These are phyloP conservation scores for Cryphonectria radicalis DNA, from an alignment of 2,329 filamentous ascomycete genomes.

Conservation along the genomic window DNA sequence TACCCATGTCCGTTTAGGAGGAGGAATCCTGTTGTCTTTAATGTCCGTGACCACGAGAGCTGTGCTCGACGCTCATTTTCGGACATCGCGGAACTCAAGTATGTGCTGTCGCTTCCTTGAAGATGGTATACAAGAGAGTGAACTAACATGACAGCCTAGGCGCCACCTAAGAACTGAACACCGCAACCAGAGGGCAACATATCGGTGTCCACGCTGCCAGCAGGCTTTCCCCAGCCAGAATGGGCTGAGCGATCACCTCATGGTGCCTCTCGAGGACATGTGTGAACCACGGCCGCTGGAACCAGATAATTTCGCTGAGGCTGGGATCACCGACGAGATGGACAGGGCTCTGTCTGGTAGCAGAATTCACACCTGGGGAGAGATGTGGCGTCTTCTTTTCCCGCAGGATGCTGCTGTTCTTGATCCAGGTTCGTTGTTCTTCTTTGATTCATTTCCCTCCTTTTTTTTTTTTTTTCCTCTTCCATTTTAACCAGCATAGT, in stretches of 20 bases:
- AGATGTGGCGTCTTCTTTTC: constrained; percentile 25
- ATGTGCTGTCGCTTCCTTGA: not conserved
- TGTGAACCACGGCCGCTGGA: constrained; percentile 13
- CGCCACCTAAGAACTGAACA: constrained; percentile 23
- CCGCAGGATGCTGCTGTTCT: constrained; percentile 21
- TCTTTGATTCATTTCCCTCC: too few species aligned
- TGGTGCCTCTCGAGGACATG: constrained; percentile 26
- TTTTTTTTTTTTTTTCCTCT: not conserved
- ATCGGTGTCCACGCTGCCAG: constrained; percentile 27
- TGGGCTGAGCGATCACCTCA: constrained; percentile 23
- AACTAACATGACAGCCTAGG: constrained; percentile 5
- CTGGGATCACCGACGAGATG: constrained; percentile 24
- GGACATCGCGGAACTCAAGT: constrained; percentile 26
- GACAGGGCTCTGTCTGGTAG: constrained; percentile 19
- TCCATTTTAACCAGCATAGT: not conserved
- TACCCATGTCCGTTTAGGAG: constrained; percentile 27
- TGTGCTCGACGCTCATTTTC: constrained; percentile 25
- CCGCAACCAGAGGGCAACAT: constrained; percentile 5
- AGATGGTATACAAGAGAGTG: too few species aligned
- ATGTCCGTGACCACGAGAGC: constrained; percentile 27
- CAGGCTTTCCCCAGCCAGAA: constrained; percentile 11
- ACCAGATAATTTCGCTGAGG: constrained; percentile 9
- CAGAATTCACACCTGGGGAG: constrained; percentile 19
- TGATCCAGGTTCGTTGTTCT: constrained; percentile 22
- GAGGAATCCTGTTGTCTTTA: constrained; percentile 26